These are phyloP conservation scores for Botrytis galanthina DNA, from an alignment of 2,329 filamentous ascomycete genomes.

Conservation along the genomic window DNA sequence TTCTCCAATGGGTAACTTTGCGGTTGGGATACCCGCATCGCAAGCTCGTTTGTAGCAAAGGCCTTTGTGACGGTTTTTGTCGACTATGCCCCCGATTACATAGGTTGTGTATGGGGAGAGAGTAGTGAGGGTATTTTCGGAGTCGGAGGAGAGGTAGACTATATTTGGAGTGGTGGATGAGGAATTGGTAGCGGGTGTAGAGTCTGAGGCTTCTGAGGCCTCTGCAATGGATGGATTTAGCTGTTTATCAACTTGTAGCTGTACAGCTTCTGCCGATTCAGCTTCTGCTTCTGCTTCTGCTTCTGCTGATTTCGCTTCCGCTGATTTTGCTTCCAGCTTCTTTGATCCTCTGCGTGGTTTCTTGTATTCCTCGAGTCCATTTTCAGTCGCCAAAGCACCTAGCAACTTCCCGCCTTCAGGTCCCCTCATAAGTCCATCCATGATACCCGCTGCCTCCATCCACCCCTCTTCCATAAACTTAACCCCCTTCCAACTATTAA, in stretches of 20 bases:
- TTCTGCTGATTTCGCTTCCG: neutral
- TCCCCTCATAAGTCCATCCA: conserved; percentile 65
- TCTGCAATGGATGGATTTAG: neutral
- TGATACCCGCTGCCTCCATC: conserved; percentile 61
- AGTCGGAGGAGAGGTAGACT: conserved; percentile 90
- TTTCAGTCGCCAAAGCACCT: conserved; percentile 42
- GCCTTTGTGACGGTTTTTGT: conserved; percentile 94
- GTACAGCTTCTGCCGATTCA: neutral
- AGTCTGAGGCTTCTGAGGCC: neutral
- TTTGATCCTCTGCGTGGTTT: conserved; percentile 2
- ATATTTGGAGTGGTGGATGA: conserved; percentile 63
- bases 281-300: neutral
- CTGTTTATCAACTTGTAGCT: neutral
- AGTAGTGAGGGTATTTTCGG: conserved; percentile 76
- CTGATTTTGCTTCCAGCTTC: neutral
- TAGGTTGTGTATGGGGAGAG: conserved; percentile 88
- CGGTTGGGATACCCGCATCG: conserved; percentile 76
- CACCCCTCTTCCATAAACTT: conserved; percentile 74
- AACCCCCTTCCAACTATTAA: conserved; percentile 77
- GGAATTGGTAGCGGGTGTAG: conserved; percentile 71
- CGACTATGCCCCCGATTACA: conserved; percentile 89
- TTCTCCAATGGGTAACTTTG: conserved; percentile 90
- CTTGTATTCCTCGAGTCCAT: conserved; percentile 13
- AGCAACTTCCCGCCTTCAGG: conserved; percentile 55
- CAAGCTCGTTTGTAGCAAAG: conserved; percentile 83